Base-by-base conservation (phyloP, 1,139 yeast genomes). In the Protomyces arabidopsidicola region DNA sequence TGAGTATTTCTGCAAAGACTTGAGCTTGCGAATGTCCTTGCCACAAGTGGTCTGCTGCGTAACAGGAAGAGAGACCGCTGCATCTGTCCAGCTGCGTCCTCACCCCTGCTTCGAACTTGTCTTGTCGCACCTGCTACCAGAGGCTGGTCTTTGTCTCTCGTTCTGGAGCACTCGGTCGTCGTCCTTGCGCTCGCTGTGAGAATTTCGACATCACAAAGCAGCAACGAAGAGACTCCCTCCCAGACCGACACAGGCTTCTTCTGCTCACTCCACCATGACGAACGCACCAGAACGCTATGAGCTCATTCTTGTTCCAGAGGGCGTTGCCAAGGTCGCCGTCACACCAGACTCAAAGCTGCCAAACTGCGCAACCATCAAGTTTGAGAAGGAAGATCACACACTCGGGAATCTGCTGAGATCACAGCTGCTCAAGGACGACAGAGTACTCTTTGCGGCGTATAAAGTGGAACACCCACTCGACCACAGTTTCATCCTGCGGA, bases 201-300 rank as follows among this genome's bases (percentile, higher is more conserved):
- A 24, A 45, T 20, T 45, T 45, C 31, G 24, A 14, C 10, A 24
- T 6, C 31, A 20, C 31, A n/a, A 45, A 20, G 24, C 51, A n/a
- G 14, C 6, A 2, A 10, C 51, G n/a, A n/a, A 24, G 51, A 16
- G 31, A 20, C 31, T 24, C 51, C n/a, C 12, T 6, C 42, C 9
- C n/a, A 14, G 10, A 38, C n/a, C 9, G 6, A 38, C 42, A 38
- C 16, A 9, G 16, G 16, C 42, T 2, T n/a, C n/a, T 10, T 1
- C 42, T 9, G 31, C 31, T 27, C 31, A 5, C 31, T n/a, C 22
- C 24, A 34, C 18, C 58, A 69, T 53, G 61, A 93, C 93, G 98
- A 93, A 93, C 78, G 98, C 98, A 71, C 98, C 98, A 77, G 98
- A 93, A 79, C 87, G 98, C 82, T 93, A 91, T 75, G 98, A 93